These are phyloP conservation scores for Hawksworthiomyces lignivorus DNA, from an alignment of 2,329 filamentous ascomycete species.

Conservation along the genomic window DNA sequence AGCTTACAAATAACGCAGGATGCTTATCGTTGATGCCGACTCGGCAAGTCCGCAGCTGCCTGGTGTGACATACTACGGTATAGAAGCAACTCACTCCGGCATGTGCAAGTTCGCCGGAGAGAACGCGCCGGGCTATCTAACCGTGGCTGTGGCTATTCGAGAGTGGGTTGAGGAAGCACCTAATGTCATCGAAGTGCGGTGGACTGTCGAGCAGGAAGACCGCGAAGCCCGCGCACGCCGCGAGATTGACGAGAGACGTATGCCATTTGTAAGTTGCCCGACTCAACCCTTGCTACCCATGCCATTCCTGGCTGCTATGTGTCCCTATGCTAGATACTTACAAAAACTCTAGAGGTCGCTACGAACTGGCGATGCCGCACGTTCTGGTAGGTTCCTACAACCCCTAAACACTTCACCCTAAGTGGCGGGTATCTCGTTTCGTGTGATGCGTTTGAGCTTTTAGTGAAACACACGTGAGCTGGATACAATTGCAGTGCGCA, in stretches of 20 bases:
- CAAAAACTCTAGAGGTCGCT: too few species aligned
- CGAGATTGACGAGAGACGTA: conserved; percentile 39
- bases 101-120: conserved; percentile 66
- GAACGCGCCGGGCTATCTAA: conserved; percentile 57
- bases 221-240: conserved; percentile 33
- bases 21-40: conserved; percentile 59
- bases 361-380: background rate
- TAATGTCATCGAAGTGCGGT: conserved; percentile 45
- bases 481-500: too few species aligned
- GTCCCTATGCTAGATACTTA: too few species aligned
- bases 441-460: too few species aligned
- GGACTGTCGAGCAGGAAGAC: conserved; percentile 53
- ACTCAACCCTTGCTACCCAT: too few species aligned
- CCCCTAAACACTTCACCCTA: background rate
- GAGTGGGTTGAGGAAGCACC: conserved; percentile 49
- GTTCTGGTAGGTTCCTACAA: conserved; percentile 1
- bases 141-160: conserved; percentile 39
- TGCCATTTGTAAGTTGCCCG: conserved; percentile 29
- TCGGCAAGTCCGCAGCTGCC: conserved; percentile 64
- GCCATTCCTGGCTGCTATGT: too few species aligned
- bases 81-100: conserved; percentile 61
- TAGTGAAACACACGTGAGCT: too few species aligned
- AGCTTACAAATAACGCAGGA: conserved; percentile 24
- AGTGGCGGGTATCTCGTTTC: too few species aligned
- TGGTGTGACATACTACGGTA: conserved; percentile 65